Base-by-base conservation (phyloP, 129 eudicot genomes). In the Flaveria robusta region DNA sequence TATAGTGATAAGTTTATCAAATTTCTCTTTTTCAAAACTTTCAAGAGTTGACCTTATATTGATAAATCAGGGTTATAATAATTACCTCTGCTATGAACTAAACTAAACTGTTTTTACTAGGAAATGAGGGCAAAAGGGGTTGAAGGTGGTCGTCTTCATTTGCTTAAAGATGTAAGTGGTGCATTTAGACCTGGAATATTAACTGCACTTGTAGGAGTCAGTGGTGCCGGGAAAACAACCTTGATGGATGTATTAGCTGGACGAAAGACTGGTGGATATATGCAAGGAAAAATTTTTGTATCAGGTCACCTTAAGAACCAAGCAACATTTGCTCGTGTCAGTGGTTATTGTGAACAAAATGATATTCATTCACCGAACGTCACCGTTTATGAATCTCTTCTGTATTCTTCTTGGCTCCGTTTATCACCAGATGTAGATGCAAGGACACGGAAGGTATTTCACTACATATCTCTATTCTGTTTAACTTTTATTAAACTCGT, bases 211-310 rank as follows among this genome's bases (percentile, higher is more conserved):
- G 87, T 90, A 3, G 96, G 94, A 26, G 92, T 90, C 0, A 93
- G 90, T 85, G 96, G 98, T 15, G 96, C 96, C 29, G 97, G 98
- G 45, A 93, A 93, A 82, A 93, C 98, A 27, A 93, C 96, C 0
- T 81, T 93, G 74, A 90, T 90, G 96, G 98, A 90, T 74, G 98
- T 90, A 7, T 81, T 93, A 71, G 97, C 97, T 1, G 96, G 98
- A 75, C 56, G 96, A 71, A 93, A 90, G 51, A 90, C 98, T 2
- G 85, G 88, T 9, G 96, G 98, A 18, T 85, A 34, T 69, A 85
- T 87, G 8, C 83, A 93, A 83, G 98, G 98, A 69, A 77, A 31
- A 60, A 87, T 88, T 22, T 83, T 59, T 54, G 82, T 93, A 65
- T 88, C 96, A 8, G 96, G 98, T n/a, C 87, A 79, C 77, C 91